Conservation (phyloP, 768 basidiomycete species). For the Suillus lakei region DNA sequence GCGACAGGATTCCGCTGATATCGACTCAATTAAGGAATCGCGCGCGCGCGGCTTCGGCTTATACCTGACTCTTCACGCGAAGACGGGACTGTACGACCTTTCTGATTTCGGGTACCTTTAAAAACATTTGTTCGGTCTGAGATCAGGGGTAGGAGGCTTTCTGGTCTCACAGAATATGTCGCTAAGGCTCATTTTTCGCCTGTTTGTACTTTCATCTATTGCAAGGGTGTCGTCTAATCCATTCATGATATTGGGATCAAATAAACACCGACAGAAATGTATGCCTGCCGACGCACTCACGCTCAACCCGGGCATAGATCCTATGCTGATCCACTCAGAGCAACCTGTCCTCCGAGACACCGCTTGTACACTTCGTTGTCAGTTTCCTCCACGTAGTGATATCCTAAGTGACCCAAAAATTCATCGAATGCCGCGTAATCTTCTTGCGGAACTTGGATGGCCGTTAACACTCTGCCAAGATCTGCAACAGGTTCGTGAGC, state of each 20-base stretch:
- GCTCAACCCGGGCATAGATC: neutral
- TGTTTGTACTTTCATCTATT: neutral
- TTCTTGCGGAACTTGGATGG: conserved; percentile 83
- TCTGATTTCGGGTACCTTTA: neutral
- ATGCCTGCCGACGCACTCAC: neutral
- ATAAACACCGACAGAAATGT: neutral
- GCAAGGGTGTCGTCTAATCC: neutral
- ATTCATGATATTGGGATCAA: neutral
- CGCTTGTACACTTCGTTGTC: conserved; percentile 82
- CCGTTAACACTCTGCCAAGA: conserved; percentile 90
- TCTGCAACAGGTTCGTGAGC: conserved; percentile 52
- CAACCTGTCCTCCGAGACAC: conserved; percentile 50
- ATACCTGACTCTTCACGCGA: neutral
- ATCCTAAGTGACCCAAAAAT: conserved; percentile 81
- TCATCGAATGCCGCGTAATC: conserved; percentile 71
- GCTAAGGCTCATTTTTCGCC: neutral
- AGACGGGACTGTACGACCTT: neutral
- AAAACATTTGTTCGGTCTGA: neutral
- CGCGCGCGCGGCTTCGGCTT: neutral
- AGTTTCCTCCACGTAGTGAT: conserved; percentile 92
- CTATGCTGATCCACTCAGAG: conserved; percentile 1
- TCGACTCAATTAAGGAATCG: neutral
- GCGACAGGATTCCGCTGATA: neutral
- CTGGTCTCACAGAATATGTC: neutral
- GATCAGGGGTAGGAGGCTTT: neutral